phyloP scores from a whole-genome alignment of 495 filamentous ascomycete species.

The Penicillium paradoxum region DNA sequence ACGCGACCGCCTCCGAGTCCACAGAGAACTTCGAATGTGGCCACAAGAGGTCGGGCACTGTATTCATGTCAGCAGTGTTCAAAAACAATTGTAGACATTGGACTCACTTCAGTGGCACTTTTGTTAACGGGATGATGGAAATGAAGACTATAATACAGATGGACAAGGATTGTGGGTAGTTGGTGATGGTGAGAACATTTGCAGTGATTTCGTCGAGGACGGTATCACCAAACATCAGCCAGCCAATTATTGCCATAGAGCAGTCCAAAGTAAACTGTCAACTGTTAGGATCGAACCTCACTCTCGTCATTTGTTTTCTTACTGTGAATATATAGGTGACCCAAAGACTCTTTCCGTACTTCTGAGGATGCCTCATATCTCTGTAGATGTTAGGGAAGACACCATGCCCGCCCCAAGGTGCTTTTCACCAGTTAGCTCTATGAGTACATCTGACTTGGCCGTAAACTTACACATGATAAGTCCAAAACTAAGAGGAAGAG shows the following conservation, averaged over 20 bases:
- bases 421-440: constrained; percentile 20
- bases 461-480: constrained; percentile 70
- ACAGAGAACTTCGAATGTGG: constrained; percentile 72
- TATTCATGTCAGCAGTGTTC: constrained; percentile 14
- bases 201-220: constrained; percentile 86
- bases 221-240: constrained; percentile 88
- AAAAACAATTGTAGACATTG: background rate
- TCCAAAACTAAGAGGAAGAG: constrained; percentile 89
- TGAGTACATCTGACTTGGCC: background rate
- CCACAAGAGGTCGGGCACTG: constrained; percentile 77
- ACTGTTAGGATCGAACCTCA: constrained; percentile 9
- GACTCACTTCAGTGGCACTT: constrained; percentile 80
- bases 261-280: constrained; percentile 71
- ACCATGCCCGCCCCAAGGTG: constrained; percentile 91
- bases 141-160: constrained; percentile 79
- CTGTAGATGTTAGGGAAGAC: constrained; percentile 98
- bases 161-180: constrained; percentile 71
- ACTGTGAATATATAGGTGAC: constrained; percentile 89
- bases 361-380: constrained; percentile 93
- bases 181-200: constrained; percentile 68
- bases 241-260: constrained; percentile 72
- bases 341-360: constrained; percentile 71
- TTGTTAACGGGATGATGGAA: constrained; percentile 89
- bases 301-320: constrained; percentile 24
- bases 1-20: constrained; percentile 52